Percentiles rank a stretch among this genome's conserved stretches.
Evolutionary conservation across 2,329 filamentous ascomycete species (phyloP).

Genomic region (Monilinia laxa): DNA sequence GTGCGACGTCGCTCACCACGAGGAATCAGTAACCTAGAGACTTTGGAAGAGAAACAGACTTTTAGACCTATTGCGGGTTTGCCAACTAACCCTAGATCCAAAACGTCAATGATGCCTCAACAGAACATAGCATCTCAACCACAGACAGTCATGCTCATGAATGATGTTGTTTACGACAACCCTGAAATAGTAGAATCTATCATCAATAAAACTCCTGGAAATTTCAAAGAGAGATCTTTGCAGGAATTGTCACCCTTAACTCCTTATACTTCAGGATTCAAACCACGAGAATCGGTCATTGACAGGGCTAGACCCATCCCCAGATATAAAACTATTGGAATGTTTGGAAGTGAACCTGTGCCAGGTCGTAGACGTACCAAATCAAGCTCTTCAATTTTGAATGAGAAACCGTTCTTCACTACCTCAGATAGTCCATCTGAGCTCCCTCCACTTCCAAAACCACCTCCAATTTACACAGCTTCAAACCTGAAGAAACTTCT

Average conservation of each 20-base stretch:
- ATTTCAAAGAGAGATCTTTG: slow-evolving; percentile 16
- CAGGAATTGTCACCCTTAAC: slow-evolving; percentile 25
- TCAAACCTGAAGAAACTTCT: slow-evolving; percentile 44
- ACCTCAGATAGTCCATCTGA: slow-evolving; percentile 50
- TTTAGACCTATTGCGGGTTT: slow-evolving; percentile 28
- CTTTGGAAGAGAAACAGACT: slow-evolving; percentile 29
- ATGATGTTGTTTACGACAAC: slow-evolving; percentile 56
- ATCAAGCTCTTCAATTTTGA: slow-evolving; percentile 50
- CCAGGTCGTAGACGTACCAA: slow-evolving; percentile 47
- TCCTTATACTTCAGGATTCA: slow-evolving; percentile 25
- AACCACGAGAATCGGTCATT: slow-evolving; percentile 37
- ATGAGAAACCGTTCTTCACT: slow-evolving; percentile 48
- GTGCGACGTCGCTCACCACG: slow-evolving; percentile 39
- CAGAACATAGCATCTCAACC: slow-evolving; percentile 38
- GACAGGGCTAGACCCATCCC: slow-evolving; percentile 40
- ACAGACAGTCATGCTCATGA: slow-evolving; percentile 56
- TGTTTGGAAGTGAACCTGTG: slow-evolving; percentile 49
- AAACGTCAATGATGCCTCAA: slow-evolving; percentile 25
- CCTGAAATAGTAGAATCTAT: slow-evolving; percentile 51
- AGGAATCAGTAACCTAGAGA: slow-evolving; percentile 30
- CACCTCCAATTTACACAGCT: slow-evolving; percentile 45
- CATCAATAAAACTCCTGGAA: slow-evolving; percentile 45
- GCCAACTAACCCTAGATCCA: slow-evolving; percentile 35
- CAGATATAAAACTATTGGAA: slow-evolving; percentile 44
- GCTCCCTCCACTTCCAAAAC: slow-evolving; percentile 51